These are phyloP conservation scores for Fraxinus baroniana DNA, from an alignment of 305 asterid genomes.

Conservation along the genomic window DNA sequence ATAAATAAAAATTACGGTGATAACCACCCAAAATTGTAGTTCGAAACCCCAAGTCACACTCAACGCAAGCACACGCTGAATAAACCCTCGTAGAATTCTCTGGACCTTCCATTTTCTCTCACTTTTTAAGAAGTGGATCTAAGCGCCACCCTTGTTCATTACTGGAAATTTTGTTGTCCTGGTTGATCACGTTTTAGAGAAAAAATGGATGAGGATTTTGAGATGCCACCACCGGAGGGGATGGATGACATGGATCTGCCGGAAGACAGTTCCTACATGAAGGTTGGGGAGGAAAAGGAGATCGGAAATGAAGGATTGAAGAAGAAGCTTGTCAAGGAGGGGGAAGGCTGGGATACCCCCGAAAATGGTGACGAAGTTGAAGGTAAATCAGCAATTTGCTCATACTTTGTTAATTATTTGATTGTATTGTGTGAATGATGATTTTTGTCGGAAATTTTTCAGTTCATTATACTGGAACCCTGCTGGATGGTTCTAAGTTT, in stretches of 20 bases:
- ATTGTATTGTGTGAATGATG: background rate
- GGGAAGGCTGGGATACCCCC: slow-evolving; percentile 68
- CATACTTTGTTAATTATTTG: background rate
- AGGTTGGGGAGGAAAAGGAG: slow-evolving; percentile 81
- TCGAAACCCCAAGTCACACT: slow-evolving; percentile 20
- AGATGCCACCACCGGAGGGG: slow-evolving; percentile 45
- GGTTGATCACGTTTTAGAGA: background rate
- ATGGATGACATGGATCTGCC: slow-evolving; percentile 62
- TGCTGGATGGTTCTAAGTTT: slow-evolving; percentile 85
- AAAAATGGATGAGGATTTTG: slow-evolving; percentile 62
- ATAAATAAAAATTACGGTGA: too few species aligned
- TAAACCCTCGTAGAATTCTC: slow-evolving; percentile 51
- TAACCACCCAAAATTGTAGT: too few species aligned
- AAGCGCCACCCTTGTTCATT: background rate
- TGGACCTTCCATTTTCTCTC: slow-evolving; percentile 26
- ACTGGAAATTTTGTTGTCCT: background rate
- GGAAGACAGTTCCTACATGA: slow-evolving; percentile 43
- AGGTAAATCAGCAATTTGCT: slow-evolving; percentile 35
- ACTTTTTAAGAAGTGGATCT: background rate
- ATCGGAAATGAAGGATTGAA: slow-evolving; percentile 60
- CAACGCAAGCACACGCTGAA: slow-evolving; percentile 19
- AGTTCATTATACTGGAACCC: slow-evolving; percentile 90
- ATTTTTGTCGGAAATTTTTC: slow-evolving; percentile 10
- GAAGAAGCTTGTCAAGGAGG: slow-evolving; percentile 64
- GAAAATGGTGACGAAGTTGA: slow-evolving; percentile 67